Conservation (phyloP, 108 stramenopile genomes). For the Hondaea fermentalgiana region DNA sequence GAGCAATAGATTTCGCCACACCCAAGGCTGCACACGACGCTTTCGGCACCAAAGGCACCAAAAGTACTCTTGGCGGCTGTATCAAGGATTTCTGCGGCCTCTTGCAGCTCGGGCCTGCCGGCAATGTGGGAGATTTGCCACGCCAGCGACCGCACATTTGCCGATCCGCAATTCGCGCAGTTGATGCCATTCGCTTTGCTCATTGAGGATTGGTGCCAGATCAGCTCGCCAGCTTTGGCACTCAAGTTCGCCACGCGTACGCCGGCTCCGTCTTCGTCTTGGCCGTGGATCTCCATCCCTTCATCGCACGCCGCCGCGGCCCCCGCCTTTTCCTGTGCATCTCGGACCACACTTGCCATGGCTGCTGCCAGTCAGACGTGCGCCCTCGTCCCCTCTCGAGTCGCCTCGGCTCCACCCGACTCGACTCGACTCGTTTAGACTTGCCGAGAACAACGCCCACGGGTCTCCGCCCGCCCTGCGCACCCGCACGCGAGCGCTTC, state of each 20-base stretch:
- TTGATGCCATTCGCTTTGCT: background rate
- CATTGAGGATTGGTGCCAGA: background rate
- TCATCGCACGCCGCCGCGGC: no score
- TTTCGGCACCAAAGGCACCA: background rate
- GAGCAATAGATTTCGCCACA: background rate
- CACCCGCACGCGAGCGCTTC: no score
- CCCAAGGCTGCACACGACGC: background rate
- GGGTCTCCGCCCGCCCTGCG: no score
- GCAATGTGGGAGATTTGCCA: background rate
- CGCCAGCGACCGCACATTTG: background rate
- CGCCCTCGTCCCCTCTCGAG: no score
- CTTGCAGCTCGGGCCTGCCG: background rate
- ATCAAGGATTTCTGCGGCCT: background rate
- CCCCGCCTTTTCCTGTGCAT: no score
- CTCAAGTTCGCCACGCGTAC: background rate
- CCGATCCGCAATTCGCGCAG: background rate
- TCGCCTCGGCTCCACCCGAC: no score
- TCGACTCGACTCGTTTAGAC: no score
- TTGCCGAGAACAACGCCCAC: no score
- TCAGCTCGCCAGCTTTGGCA: background rate
- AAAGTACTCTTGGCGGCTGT: background rate
- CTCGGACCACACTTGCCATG: no score
- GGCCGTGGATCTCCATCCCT: no score
- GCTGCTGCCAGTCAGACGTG: no score
- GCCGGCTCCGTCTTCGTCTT: background rate